Conservation (phyloP, 2,329 filamentous ascomycete genomes). For the Sporothrix pseudoabietina region DNA sequence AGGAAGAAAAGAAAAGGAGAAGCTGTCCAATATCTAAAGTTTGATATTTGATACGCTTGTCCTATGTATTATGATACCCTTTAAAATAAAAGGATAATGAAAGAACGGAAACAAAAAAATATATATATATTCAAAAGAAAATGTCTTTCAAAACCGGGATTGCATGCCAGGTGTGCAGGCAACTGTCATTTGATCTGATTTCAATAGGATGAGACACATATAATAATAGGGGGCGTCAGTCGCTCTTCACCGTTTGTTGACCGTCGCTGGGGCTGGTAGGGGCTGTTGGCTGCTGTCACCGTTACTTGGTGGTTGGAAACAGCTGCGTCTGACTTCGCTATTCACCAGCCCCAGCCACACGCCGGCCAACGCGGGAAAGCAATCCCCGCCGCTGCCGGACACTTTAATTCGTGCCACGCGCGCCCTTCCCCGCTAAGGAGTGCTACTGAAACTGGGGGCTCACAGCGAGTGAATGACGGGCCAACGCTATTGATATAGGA, state of each 20-base stretch:
- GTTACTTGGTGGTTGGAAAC: background rate
- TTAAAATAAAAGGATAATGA: background rate
- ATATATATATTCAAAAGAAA: too few relatives aligned
- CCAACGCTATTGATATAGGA: background rate
- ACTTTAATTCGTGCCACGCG: background rate
- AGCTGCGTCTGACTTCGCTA: background rate
- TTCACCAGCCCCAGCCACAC: background rate
- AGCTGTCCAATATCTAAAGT: background rate
- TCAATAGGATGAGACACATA: background rate
- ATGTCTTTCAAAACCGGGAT: background rate
- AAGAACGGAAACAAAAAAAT: background rate
- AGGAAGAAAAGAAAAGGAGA: background rate
- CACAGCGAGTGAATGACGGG: background rate
- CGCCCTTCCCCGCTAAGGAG: conserved; percentile 1
- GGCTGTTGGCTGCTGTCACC: background rate
- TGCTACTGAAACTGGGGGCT: background rate
- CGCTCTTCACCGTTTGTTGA: background rate
- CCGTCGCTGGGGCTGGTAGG: background rate
- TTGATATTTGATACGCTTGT: background rate
- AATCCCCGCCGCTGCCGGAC: conserved; percentile 6
- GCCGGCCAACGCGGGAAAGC: background rate
- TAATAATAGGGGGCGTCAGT: background rate
- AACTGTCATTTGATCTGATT: background rate
- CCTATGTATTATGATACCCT: conserved; percentile 15
- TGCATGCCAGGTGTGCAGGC: background rate